Evolutionary conservation across 805 yeast species (phyloP), one percentile per base, ranked within the genome.

Genomic region (Ogataea salicorniae): DNA sequence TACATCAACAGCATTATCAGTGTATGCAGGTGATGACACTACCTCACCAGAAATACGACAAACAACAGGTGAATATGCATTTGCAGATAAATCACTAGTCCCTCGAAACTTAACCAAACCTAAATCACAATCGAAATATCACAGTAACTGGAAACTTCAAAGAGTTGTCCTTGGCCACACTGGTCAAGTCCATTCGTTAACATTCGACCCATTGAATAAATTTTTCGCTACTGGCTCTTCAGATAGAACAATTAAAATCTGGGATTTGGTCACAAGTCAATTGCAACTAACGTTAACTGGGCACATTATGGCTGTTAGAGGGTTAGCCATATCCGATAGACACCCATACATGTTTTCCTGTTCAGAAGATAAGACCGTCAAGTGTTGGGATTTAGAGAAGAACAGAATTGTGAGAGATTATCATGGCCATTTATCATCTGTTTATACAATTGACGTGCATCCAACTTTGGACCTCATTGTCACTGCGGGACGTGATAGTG

Each of bases 371-470:
- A 91, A 91, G 63, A 75, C 90, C 23, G 88, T 90, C 9, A 81
- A 88, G 61, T 91, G 98, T 66, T 94, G 98, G 97, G 99, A 94
- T 70, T 73, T 94, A 55, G 98, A 92, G 64, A 79, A 81, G 59
- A 88, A 91, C 57, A 80, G 80, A 55, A 80, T 87, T 2, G 78
- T 90, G 4, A 72, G 97, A 47, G 89, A 90, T 57, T 94, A 88
- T 65, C 95, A 91, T 67, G 99, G 99, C 4, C 99, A 94, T 68
- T 72, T 88, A 23, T 87, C 95, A 31, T 95, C 96, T 4, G 87
- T 94, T 2, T 89, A 88, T 59, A 74, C 95, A 0, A 73, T 91
- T 39, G 92, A 83, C 48, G 62, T 90, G 15, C 98, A 92, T 62
- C 98, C 98, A 0, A 87, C 89, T 4, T 67, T 91, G 23, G 95